Evolutionary conservation across 352 stramenopile species (phyloP).

Genomic region (Phytopythium sindhum): DNA sequence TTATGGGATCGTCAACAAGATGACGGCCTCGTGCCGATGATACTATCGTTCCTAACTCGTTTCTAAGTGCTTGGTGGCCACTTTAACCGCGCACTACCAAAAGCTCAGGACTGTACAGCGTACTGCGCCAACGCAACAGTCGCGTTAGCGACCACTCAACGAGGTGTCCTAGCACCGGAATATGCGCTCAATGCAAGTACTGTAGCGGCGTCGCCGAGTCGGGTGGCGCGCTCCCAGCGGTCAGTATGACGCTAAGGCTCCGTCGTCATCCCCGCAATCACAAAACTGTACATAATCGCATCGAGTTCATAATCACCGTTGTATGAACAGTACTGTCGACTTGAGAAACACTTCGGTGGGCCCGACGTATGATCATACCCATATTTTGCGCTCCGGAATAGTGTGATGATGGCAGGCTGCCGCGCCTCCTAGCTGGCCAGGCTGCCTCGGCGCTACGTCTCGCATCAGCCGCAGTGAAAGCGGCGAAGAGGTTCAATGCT

Average conservation of each 20-base stretch:
- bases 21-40: not conserved
- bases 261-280: not conserved
- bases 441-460: too few species aligned
- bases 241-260: not conserved
- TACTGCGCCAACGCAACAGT: too few species aligned
- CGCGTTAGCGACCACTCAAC: too few species aligned
- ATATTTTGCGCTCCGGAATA: too few species aligned
- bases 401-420: too few species aligned
- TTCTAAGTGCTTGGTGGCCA: not conserved
- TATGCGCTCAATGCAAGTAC: not conserved
- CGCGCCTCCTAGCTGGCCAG: not conserved
- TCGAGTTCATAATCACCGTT: not conserved
- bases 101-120: too few species aligned
- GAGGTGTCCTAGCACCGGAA: not conserved
- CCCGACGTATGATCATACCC: too few species aligned
- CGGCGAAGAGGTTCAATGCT: not conserved
- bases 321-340: not conserved
- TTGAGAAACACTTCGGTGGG: not conserved
- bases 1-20: not conserved
- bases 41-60: not conserved
- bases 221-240: not conserved
- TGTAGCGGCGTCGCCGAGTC: not conserved
- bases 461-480: too few species aligned
- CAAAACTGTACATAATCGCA: constrained; percentile 1
- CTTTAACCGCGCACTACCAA: too few species aligned